These are phyloP conservation scores for Zizania latifolia DNA, from an alignment of 176 grass and related monocot species.

Conservation along the genomic window DNA sequence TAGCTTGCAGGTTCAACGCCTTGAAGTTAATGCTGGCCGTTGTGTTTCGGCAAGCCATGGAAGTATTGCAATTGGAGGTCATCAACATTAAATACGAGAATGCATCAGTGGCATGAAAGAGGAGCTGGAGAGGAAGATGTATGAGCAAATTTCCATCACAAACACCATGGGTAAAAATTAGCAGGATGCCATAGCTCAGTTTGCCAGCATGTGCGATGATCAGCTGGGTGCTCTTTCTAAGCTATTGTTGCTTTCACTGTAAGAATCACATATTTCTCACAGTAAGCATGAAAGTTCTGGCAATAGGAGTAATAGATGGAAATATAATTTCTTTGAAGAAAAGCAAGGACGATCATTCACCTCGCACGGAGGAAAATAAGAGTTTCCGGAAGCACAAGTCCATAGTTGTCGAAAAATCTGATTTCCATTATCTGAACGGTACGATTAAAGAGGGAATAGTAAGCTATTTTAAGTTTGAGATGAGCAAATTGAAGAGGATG, in stretches of 20 bases:
- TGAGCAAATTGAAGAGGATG: slow-evolving; percentile 76
- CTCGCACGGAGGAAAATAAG: slow-evolving; percentile 47
- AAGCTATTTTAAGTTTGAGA: slow-evolving; percentile 87
- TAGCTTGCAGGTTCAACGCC: slow-evolving; percentile 59
- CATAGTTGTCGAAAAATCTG: slow-evolving; percentile 58
- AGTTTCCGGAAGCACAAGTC: slow-evolving; percentile 44
- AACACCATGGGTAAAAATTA: slow-evolving; percentile 61
- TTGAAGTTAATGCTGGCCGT: slow-evolving; percentile 54
- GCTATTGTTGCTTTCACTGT: slow-evolving; percentile 35
- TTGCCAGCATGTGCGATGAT: slow-evolving; percentile 57
- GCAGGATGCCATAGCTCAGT: slow-evolving; percentile 65
- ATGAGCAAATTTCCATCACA: slow-evolving; percentile 51
- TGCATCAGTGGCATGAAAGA: slow-evolving; percentile 56
- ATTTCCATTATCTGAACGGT: slow-evolving; percentile 74
- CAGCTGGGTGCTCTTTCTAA: slow-evolving; percentile 66
- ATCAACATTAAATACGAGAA: slow-evolving; percentile 42
- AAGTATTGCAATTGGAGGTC: slow-evolving; percentile 65
- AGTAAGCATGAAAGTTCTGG: slow-evolving; percentile 54
- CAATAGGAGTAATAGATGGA: slow-evolving; percentile 66
- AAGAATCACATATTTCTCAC: slow-evolving; percentile 41
- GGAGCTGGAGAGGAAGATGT: slow-evolving; percentile 72
- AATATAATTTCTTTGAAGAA: slow-evolving; percentile 65
- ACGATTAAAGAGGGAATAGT: slow-evolving; percentile 64
- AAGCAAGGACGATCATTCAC: slow-evolving; percentile 48
- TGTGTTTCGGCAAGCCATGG: slow-evolving; percentile 56